phyloP scores from a whole-genome alignment of 2,329 filamentous ascomycete genomes.

The Monosporascus sp. region DNA sequence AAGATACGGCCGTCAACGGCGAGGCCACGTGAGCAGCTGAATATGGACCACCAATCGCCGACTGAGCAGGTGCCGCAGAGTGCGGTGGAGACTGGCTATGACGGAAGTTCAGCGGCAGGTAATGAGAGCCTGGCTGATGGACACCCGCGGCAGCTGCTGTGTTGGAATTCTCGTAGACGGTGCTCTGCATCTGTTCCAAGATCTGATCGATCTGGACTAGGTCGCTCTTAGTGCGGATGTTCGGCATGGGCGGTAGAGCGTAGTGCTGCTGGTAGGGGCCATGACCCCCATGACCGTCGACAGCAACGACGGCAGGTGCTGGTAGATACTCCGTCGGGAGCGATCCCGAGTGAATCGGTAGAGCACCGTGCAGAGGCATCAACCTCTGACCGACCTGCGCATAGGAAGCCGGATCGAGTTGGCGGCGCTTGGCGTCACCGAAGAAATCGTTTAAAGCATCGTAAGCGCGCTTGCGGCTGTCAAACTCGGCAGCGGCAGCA shows the following conservation, averaged over 20 bases:
- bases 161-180: conserved; percentile 88
- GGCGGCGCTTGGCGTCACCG: conserved; percentile 82
- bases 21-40: conserved; percentile 55
- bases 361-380: conserved; percentile 71
- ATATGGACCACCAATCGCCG: conserved; percentile 32
- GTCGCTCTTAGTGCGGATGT: conserved; percentile 88
- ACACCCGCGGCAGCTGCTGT: conserved; percentile 74
- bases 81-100: conserved; percentile 45
- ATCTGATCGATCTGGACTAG: conserved; percentile 91
- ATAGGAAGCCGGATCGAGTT: conserved; percentile 86
- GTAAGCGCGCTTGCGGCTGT: conserved; percentile 76
- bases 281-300: conserved; percentile 47
- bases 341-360: conserved; percentile 52
- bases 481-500: conserved; percentile 41
- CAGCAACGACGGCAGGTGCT: conserved; percentile 44
- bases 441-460: conserved; percentile 94
- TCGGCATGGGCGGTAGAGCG: conserved; percentile 80
- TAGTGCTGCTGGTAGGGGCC: conserved; percentile 71
- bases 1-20: conserved; percentile 52
- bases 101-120: conserved; percentile 50
- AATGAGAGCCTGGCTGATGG: conserved; percentile 67
- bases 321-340: conserved; percentile 53
- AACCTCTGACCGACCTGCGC: conserved; percentile 85
- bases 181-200: conserved; percentile 91
- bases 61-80: conserved; percentile 29